Base-by-base conservation (phyloP, 805 yeast genomes). In the Helenozyma rhizophorensis region DNA sequence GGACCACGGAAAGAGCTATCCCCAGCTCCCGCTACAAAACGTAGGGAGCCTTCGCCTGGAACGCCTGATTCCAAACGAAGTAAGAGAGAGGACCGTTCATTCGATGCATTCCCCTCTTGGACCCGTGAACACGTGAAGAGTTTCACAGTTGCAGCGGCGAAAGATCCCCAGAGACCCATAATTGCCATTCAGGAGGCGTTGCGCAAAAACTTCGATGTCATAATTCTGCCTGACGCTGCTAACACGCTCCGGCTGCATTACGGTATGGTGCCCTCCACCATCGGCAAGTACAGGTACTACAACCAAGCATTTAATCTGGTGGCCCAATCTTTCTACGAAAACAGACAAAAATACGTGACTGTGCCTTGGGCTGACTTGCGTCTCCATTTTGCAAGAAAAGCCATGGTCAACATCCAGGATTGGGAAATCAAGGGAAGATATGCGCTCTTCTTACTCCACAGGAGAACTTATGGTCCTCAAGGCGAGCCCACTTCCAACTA, bases 371-470 rank as follows among this genome's bases (percentile, higher is more conserved):
- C 38, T 4, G 41, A 41, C 12, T 23, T 45, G 17, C 39, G 41
- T 4, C 24, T 25, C 14, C 37, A 37, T 15, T 39, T 36, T 18
- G 28, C 34, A 15, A 32, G 46, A 8, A 31, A 30, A 10, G 28
- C 38, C 6, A 30, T 33, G 2, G 10, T 32, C 23, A 13, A 24
- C 13, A 32, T 45, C 7, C 28, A 25, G n/a, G 50, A 45, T 15
- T 41, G 47, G 47, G 50, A 45, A 25, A 19, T 38, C 21, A 40
- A 32, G 30, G 46, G 39, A 26, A 36, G 50, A 15, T 45, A 37
- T 23, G 24, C 27, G 13, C 32, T 45, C 13, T 35, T 30, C 25
- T 29, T 34, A 22, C 48, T 43, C 27, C 50, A 45, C 23, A 36
- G 39, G 5, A 30, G 34, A 9, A 37, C 36, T 12, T 45, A 39